These are phyloP conservation scores for Eleusine indica DNA, from an alignment of 176 grass and related monocot species.

Conservation along the genomic window DNA sequence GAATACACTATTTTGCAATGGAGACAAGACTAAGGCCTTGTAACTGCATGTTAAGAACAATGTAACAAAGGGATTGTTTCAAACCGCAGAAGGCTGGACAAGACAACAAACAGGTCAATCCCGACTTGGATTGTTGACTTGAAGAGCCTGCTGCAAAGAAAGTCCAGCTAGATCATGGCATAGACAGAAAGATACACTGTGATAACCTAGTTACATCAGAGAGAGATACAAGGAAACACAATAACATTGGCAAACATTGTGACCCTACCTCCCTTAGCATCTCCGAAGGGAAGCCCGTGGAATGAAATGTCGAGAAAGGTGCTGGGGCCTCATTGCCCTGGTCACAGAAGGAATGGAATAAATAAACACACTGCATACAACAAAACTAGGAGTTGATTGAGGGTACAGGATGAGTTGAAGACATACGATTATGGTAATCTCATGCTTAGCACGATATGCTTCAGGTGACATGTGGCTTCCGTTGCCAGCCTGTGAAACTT, in stretches of 20 bases:
- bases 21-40: conserved; percentile 23
- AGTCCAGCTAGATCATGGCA: conserved; percentile 18
- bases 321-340: conserved; percentile 68
- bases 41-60: neutral
- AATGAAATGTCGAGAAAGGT: conserved; percentile 75
- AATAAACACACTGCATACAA: neutral
- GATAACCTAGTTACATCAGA: conserved; percentile 13
- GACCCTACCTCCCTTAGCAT: conserved; percentile 76
- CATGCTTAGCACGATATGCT: conserved; percentile 78
- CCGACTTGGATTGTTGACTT: conserved; percentile 44
- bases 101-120: conserved; percentile 47
- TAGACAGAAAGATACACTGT: conserved; percentile 19
- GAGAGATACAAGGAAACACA: neutral
- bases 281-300: conserved; percentile 66
- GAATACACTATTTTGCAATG: conserved; percentile 3
- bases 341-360: conserved; percentile 19
- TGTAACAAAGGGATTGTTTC: conserved; percentile 20
- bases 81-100: conserved; percentile 33
- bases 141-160: conserved; percentile 40
- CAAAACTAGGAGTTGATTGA: conserved; percentile 2
- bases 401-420: conserved; percentile 16
- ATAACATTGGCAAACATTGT: conserved; percentile 1
- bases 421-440: conserved; percentile 77
- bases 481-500: conserved; percentile 43
- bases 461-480: conserved; percentile 49